These are phyloP conservation scores for Melampsora larici-populina DNA, from an alignment of 1,284 basidiomycete species.

Conservation along the genomic window DNA sequence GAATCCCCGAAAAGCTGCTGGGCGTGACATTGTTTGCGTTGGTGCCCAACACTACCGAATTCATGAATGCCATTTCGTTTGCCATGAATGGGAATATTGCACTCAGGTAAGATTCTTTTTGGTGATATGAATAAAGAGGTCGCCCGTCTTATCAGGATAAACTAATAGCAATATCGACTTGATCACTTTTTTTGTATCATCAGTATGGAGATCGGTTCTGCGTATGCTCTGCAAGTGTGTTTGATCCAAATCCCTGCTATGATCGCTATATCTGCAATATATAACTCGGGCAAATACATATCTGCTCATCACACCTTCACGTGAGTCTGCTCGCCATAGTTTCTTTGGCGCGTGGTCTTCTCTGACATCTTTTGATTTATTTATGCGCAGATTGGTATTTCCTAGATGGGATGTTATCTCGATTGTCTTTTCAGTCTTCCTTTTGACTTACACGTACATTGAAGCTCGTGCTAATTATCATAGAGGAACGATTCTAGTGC, in stretches of 20 bases:
- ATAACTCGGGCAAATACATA: slow-evolving; percentile 69
- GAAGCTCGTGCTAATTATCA: slow-evolving; percentile 92
- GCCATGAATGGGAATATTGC: slow-evolving; percentile 97
- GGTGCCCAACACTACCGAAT: slow-evolving; percentile 98
- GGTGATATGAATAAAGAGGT: slow-evolving; percentile 3
- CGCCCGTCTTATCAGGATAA: neutral
- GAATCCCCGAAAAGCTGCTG: slow-evolving; percentile 95
- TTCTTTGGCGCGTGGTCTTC: neutral
- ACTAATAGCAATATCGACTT: neutral
- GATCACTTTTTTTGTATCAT: neutral
- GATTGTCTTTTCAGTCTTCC: slow-evolving; percentile 73
- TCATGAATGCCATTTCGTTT: slow-evolving; percentile 99
- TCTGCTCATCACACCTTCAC: slow-evolving; percentile 73
- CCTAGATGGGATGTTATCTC: slow-evolving; percentile 97
- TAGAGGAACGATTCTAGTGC: slow-evolving; percentile 47
- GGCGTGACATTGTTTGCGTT: slow-evolving; percentile 95
- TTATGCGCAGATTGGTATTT: slow-evolving; percentile 75
- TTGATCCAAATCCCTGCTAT: slow-evolving; percentile 96
- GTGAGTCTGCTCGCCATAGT: slow-evolving; percentile 57
- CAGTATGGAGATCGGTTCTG: slow-evolving; percentile 99
- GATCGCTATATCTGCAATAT: slow-evolving; percentile 96
- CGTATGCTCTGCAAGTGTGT: slow-evolving; percentile 97
- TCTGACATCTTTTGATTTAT: neutral
- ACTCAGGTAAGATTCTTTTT: slow-evolving; percentile 65
- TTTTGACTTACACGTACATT: slow-evolving; percentile 98